Evolutionary conservation across 345 rosid genomes (phyloP).

Genomic region (Citrus trifoliata): DNA sequence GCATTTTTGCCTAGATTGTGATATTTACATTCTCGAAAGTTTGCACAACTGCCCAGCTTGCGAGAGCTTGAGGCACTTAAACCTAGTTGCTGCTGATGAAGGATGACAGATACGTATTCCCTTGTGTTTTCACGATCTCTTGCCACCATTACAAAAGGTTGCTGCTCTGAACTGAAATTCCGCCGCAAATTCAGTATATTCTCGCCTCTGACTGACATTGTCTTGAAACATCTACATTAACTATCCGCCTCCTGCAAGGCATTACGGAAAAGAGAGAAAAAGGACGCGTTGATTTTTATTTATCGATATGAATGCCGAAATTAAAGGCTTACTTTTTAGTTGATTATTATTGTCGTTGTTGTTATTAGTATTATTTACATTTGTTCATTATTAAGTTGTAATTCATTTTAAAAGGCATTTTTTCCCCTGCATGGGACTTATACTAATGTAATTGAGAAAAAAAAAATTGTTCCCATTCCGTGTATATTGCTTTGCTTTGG

Average conservation of each 20-base stretch:
- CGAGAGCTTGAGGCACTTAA: constrained; percentile 53
- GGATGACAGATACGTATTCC: background rate
- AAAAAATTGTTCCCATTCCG: background rate
- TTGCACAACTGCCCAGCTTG: constrained; percentile 96
- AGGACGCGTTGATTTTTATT: background rate
- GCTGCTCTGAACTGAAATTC: background rate
- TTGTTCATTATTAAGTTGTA: background rate
- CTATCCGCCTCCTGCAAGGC: background rate
- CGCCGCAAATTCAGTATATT: background rate
- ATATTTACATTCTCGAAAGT: constrained; percentile 90
- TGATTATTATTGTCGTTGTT: too few species aligned
- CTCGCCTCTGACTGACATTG: background rate
- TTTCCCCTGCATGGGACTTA: background rate
- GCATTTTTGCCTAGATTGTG: constrained; percentile 86
- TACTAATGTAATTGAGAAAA: background rate
- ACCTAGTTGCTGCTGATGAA: constrained; percentile 5
- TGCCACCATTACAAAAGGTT: background rate
- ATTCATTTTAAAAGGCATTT: background rate
- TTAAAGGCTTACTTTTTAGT: too few species aligned
- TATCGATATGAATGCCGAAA: background rate
- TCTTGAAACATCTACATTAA: background rate
- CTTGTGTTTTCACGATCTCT: background rate
- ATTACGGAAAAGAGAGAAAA: background rate
- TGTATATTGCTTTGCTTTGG: too few species aligned
- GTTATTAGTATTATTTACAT: background rate